Percentiles rank a stretch among this genome's conserved stretches.
Evolutionary conservation across 108 stramenopile species (phyloP).

Genomic region (Asterionellopsis glacialis): DNA sequence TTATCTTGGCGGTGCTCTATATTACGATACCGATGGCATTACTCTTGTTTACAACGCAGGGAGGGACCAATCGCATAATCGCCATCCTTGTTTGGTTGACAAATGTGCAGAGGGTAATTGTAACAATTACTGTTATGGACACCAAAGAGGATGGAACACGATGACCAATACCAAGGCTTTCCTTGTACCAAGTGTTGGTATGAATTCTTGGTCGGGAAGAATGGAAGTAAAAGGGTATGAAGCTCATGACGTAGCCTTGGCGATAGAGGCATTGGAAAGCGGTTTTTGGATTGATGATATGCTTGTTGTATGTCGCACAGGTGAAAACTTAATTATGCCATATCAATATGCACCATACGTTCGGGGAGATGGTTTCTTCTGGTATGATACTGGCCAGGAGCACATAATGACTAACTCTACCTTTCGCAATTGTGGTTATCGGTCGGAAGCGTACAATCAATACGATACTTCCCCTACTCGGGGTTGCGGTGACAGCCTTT

Average conservation of each 20-base stretch:
- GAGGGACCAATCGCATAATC: slow-evolving; percentile 3
- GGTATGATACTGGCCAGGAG: slow-evolving; percentile 41
- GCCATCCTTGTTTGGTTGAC: slow-evolving; percentile 13
- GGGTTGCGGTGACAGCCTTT: slow-evolving; percentile 18
- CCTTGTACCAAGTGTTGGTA: slow-evolving; percentile 14
- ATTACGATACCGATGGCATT: slow-evolving; percentile 22
- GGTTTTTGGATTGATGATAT: slow-evolving; percentile 39
- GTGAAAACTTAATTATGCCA: slow-evolving; percentile 15
- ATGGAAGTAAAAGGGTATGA: slow-evolving; percentile 34
- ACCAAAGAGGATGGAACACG: background rate
- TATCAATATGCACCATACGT: slow-evolving; percentile 3
- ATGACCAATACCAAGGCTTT: slow-evolving; percentile 29
- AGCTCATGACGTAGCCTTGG: slow-evolving; percentile 23
- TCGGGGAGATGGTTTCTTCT: slow-evolving; percentile 21
- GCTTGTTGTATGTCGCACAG: slow-evolving; percentile 30
- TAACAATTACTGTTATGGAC: background rate
- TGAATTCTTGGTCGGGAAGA: slow-evolving; percentile 28
- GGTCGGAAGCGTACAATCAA: slow-evolving; percentile 17
- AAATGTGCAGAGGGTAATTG: slow-evolving; percentile 12
- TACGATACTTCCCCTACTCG: slow-evolving; percentile 23
- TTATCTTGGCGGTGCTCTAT: slow-evolving; percentile 43
- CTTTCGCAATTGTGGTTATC: slow-evolving; percentile 34
- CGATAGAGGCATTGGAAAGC: slow-evolving; percentile 26
- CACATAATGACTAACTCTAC: slow-evolving; percentile 31
- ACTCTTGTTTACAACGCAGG: slow-evolving; percentile 29